Evolutionary conservation across 805 yeast genomes (phyloP), one percentile per base, ranked within the genome.

Genomic region (Nadsonia fulvescens): DNA sequence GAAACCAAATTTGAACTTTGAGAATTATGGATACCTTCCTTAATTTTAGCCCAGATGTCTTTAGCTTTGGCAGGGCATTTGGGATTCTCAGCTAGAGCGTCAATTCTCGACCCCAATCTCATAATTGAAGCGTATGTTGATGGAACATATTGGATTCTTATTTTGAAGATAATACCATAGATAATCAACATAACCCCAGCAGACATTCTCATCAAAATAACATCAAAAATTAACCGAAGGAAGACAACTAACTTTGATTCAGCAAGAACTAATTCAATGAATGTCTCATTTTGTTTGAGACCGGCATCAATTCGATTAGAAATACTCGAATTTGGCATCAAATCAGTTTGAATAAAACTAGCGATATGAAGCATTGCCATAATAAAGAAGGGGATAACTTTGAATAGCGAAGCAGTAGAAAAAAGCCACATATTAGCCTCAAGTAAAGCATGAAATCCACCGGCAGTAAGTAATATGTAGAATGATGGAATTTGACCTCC

Each of bases 91-190:
- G 69, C 49, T 8, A 66, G 29, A 8, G 68, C 64, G 40, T 73
- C 74, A 18, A 63, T 36, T 30, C 64, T 49, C 18, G 66, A 66
- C 42, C 71, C 82, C 48, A 72, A 52, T 27, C 62, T 56, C 49
- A 69, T 63, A 41, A 78, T 53, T 13, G 70, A 66, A 31, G 64
- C 58, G 50, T 73, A 65, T 25, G 81, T 70, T 45, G 68, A 63
- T 11, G 68, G 59, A 6, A 81, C 66, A 42, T 66, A 70, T 43
- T 77, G 86, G 39, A 61, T 70, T 46, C 91, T 66, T 30, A 75
- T 45, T 48, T 78, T 71, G 49, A 76, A 58, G 53, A 82, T 79
- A 10, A 67, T 31, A 2, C 60, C 44, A 12, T 62, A 39, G 12
- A 73, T 54, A 2, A 69, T 54, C 22, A 56, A 22, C 6, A 54